A percentile compares a stretch with the other conserved stretches of the same genome.
Conservation (phyloP, 129 eudicot species). For the Artemisia annua region DNA sequence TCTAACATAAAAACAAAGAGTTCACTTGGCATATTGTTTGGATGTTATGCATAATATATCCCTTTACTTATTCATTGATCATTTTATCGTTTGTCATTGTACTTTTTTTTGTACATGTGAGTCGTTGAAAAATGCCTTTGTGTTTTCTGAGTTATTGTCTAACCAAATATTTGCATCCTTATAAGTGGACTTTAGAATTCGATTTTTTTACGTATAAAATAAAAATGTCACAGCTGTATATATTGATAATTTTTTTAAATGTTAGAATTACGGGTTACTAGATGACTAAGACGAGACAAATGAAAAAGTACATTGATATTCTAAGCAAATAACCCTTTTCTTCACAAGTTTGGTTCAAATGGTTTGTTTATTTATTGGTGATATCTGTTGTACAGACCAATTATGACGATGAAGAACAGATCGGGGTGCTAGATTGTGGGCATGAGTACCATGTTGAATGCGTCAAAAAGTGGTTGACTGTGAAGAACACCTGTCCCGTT, state of each 20-base stretch:
- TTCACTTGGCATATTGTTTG: not conserved
- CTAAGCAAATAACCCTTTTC: not conserved
- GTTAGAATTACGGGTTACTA: too few species aligned
- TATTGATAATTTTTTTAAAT: too few species aligned
- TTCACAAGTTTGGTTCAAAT: not conserved
- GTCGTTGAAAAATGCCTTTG: too few species aligned
- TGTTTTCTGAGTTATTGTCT: too few species aligned
- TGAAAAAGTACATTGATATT: not conserved
- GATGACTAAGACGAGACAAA: too few species aligned
- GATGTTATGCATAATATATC: not conserved
- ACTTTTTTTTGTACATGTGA: too few species aligned
- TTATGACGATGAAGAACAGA: conserved; percentile 54
- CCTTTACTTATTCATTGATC: too few species aligned
- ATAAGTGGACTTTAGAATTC: too few species aligned
- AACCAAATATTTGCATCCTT: too few species aligned
- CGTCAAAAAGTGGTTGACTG: conserved; percentile 74
- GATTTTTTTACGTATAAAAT: too few species aligned
- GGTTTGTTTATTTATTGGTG: not conserved
- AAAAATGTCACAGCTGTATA: too few species aligned
- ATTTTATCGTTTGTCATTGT: too few species aligned
- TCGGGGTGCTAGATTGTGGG: conserved; percentile 80
- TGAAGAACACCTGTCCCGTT: conserved; percentile 85
- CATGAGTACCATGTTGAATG: conserved; percentile 89
- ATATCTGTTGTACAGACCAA: conserved; percentile 45
- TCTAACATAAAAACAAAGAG: not conserved